Conservation (phyloP, 371 early-diverging fungal species). For the Actinomortierella wolfii region DNA sequence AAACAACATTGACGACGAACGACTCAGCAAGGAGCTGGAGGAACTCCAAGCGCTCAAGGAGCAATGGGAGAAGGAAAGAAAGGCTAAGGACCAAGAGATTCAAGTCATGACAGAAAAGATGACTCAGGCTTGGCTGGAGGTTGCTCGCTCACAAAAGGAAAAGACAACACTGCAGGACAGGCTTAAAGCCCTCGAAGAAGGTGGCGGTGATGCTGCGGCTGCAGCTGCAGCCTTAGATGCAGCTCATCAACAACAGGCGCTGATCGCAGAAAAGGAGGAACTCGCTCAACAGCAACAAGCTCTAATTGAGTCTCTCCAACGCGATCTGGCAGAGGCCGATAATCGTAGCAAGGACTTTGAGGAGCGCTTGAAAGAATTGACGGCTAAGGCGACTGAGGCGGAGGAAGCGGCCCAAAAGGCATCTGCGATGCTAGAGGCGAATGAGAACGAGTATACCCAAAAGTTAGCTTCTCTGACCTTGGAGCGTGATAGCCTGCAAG, state of each 20-base stretch:
- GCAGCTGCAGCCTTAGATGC: too few relatives aligned
- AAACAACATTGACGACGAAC: conserved; percentile 14
- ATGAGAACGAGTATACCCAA: conserved; percentile 6
- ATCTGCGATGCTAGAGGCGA: conserved; percentile 5
- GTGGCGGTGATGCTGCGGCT: conserved; percentile 3
- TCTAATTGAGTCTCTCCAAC: conserved; percentile 25
- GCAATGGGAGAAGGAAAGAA: conserved; percentile 36
- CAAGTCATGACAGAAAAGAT: conserved; percentile 43
- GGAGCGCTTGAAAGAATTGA: conserved; percentile 13
- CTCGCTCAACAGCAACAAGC: conserved; percentile 11
- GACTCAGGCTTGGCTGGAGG: conserved; percentile 42
- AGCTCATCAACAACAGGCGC: too few relatives aligned
- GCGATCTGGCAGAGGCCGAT: conserved; percentile 24
- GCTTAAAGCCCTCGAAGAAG: conserved; percentile 2
- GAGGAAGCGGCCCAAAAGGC: conserved; percentile 16
- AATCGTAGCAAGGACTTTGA: conserved; percentile 19
- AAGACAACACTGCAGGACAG: conserved; percentile 15
- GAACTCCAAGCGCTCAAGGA: conserved; percentile 28
- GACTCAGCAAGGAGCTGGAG: conserved; percentile 25
- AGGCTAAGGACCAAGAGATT: conserved; percentile 41
- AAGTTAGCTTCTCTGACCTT: conserved; percentile 17
- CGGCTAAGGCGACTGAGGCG: conserved; percentile 16
- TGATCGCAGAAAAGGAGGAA: too few relatives aligned
- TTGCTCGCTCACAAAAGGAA: conserved; percentile 42
- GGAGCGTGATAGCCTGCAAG: conserved; percentile 19